Evolutionary conservation across 352 stramenopile genomes (phyloP), one percentile per base, ranked within the genome.

Genomic region (Globisporangium spinosum): DNA sequence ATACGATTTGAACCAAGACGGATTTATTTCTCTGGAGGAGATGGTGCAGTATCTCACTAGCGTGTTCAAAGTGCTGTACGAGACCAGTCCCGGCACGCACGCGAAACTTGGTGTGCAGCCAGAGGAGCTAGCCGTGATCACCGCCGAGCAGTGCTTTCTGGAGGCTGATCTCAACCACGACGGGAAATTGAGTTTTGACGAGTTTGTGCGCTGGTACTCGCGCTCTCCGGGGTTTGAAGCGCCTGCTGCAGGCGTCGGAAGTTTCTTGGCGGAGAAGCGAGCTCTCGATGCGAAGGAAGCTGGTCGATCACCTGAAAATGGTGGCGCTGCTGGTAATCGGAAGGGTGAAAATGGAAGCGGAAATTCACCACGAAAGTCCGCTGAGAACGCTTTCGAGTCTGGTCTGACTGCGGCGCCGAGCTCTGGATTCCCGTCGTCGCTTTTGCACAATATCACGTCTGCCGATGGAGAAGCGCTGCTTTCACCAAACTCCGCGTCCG

Each of bases 41-140:
- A 96, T 97, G 90, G 77, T 80, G 43, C 83, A 85, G 23, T 97
- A 97, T 64, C 68, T 97, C 15, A 80, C 78, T 1, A 86, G 82
- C 40, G 89, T 97, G 23, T 97, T 97, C 55, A 93, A 92, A 64
- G 83, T 97, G 15, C 65, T 96, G 45, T 97, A 93, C 65, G 85
- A 93, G 62, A 92, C 87, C 4, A 95, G 78, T 54, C 76, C 85
- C 0, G 81, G 79, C 0, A 91, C 82, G 9, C 67, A 80, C 15
- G 70, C 74, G 27, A 85, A 81, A 27, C 72, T 95, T 6, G 83
- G 81, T 1, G 81, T 90, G 1, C 74, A 78, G 15, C 85, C 90
- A 0, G 74, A 93, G 9, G 87, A 95, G 51, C 74, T 96, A 13
- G 89, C 87, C 20, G 67, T 73, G 40, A 87, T 94, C 62, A 95